A percentile compares a stretch with the other conserved stretches of the same genome.
Conservation (phyloP, 768 basidiomycete species). For the Rhizopogon rudus region DNA sequence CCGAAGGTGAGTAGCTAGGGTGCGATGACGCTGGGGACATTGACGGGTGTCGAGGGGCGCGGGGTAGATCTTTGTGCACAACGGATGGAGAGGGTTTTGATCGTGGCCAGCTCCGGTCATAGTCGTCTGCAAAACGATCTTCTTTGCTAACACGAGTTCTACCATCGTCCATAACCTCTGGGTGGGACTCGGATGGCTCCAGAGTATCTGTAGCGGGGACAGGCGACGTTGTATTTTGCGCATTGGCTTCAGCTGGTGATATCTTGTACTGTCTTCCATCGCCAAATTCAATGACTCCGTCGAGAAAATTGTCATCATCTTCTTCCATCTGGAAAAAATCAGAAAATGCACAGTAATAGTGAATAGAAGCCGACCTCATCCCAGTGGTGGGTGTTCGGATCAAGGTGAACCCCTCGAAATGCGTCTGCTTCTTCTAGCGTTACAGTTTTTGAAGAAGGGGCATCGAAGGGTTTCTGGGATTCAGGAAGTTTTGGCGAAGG, state of each 20-base stretch:
- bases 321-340: conserved; percentile 65
- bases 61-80: conserved; percentile 36
- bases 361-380: conserved; percentile 71
- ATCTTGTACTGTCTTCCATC: conserved; percentile 92
- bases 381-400: conserved; percentile 96
- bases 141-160: conserved; percentile 49
- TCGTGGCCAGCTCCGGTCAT: conserved; percentile 95
- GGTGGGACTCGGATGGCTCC: conserved; percentile 4
- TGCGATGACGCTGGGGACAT: conserved; percentile 32
- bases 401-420: conserved; percentile 89
- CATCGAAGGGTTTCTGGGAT: conserved; percentile 48
- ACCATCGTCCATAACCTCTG: conserved; percentile 12
- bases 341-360: conserved; percentile 1
- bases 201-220: conserved; percentile 6
- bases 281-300: conserved; percentile 90
- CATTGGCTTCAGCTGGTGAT: conserved; percentile 37
- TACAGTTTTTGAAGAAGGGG: conserved; percentile 50
- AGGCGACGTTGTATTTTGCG: not conserved
- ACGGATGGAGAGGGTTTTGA: conserved; percentile 46
- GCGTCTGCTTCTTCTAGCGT: conserved; percentile 82
- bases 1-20: conserved; percentile 44
- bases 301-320: conserved; percentile 87
- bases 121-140: conserved; percentile 90
- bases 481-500: conserved; percentile 19
- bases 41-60: conserved; percentile 26